phyloP scores from a whole-genome alignment of 306 rosid genomes.

The Trichosanthes cucumerina region DNA sequence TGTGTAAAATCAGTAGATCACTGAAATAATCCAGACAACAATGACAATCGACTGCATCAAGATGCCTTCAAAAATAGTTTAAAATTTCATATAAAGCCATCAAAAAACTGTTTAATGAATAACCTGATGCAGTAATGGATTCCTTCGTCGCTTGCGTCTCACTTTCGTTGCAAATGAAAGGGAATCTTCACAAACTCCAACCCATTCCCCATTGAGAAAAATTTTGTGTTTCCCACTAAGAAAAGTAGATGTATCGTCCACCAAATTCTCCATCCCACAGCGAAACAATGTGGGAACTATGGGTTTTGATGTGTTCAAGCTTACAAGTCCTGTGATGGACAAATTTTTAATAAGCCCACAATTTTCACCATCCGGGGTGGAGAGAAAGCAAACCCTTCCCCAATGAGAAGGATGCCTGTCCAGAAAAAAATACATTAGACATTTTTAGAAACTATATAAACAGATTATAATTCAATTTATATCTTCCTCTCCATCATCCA shows the following conservation, averaged over 20 bases:
- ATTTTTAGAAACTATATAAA: background rate
- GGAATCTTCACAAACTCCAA: conserved; percentile 71
- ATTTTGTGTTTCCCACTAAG: conserved; percentile 53
- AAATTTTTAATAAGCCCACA: conserved; percentile 95
- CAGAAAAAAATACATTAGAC: conserved; percentile 21
- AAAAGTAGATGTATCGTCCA: conserved; percentile 46
- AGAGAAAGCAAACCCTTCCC: conserved; percentile 94
- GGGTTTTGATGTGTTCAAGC: conserved; percentile 34
- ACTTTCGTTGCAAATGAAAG: conserved; percentile 43
- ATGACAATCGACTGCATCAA: conserved; percentile 2
- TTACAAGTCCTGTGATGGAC: conserved; percentile 77
- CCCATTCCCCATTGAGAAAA: conserved; percentile 84
- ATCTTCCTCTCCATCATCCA: background rate
- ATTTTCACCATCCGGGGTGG: conserved; percentile 98
- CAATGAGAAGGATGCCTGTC: conserved; percentile 98
- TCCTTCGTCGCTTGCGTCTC: conserved; percentile 48
- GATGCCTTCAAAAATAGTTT: background rate
- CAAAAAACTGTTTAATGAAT: background rate
- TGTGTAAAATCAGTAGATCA: background rate
- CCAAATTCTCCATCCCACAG: conserved; percentile 74
- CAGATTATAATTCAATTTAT: background rate
- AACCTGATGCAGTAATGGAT: conserved; percentile 66
- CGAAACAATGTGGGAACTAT: conserved; percentile 31
- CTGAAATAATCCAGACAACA: background rate
- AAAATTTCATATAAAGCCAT: background rate